Conservation (phyloP, 352 stramenopile species). For the Globisporangium paroecandrum region DNA sequence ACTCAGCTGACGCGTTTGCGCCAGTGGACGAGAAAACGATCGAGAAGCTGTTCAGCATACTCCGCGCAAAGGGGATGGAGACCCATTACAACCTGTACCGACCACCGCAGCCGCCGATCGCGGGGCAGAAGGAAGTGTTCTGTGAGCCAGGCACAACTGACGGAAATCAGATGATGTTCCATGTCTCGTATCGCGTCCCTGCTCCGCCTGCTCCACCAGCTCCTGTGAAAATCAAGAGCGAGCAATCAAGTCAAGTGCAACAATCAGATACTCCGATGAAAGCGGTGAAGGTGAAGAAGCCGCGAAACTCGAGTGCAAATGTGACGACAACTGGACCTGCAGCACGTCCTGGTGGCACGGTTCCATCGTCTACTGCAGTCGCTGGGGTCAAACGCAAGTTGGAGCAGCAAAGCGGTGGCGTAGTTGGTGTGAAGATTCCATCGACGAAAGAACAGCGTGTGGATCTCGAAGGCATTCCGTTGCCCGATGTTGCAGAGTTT, state of each 20-base stretch:
- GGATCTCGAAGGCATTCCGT: slow-evolving; percentile 72
- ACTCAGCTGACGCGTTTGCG: slow-evolving; percentile 15
- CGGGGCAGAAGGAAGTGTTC: slow-evolving; percentile 14
- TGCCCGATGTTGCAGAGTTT: slow-evolving; percentile 69
- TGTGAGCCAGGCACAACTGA: slow-evolving; percentile 26
- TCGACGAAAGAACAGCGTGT: slow-evolving; percentile 71
- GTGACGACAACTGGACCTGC: slow-evolving; percentile 10
- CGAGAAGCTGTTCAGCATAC: slow-evolving; percentile 39
- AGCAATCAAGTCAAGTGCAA: slow-evolving; percentile 20
- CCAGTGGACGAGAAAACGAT: slow-evolving; percentile 26
- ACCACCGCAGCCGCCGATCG: slow-evolving; percentile 33
- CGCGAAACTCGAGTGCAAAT: slow-evolving; percentile 25
- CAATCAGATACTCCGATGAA: slow-evolving; percentile 29
- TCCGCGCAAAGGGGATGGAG: slow-evolving; percentile 59
- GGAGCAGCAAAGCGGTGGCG: slow-evolving; percentile 32
- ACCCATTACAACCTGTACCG: slow-evolving; percentile 53
- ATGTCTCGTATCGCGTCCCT: slow-evolving; percentile 66
- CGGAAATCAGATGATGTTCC: slow-evolving; percentile 47
- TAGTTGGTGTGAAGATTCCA: slow-evolving; percentile 1
- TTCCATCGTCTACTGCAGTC: slow-evolving; percentile 1
- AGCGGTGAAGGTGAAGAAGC: slow-evolving; percentile 59
- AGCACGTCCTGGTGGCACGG: slow-evolving; percentile 15
- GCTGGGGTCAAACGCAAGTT: slow-evolving; percentile 67
- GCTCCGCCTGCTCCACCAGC: slow-evolving; percentile 30
- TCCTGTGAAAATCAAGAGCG: slow-evolving; percentile 33